Percentiles rank a stretch among this genome's conserved stretches.
Evolutionary conservation across 192 early-diverging fungal species (phyloP).

Genomic region (Coemansia sp.): DNA sequence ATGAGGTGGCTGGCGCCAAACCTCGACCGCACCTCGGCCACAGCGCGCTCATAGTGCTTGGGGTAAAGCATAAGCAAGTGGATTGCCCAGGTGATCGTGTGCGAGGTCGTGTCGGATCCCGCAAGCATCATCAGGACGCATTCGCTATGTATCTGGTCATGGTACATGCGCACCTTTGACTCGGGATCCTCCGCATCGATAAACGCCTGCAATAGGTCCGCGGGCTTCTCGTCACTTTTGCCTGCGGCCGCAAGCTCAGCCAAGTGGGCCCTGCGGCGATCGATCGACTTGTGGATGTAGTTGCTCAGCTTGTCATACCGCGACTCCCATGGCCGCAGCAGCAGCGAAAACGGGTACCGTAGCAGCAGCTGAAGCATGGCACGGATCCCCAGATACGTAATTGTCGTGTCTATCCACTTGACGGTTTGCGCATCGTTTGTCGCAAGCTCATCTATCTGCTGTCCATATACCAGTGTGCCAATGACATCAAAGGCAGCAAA

Average conservation of each 20-base stretch:
- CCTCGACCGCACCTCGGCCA: constrained; percentile 18
- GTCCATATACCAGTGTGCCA: constrained; percentile 32
- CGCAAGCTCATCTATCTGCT: constrained; percentile 23
- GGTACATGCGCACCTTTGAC: constrained; percentile 37
- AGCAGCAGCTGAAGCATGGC: constrained; percentile 32
- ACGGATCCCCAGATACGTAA: constrained; percentile 29
- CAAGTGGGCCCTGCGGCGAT: constrained; percentile 8
- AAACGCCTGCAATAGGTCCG: constrained; percentile 41
- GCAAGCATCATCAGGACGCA: constrained; percentile 42
- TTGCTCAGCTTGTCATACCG: constrained; percentile 20
- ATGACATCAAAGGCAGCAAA: constrained; percentile 40
- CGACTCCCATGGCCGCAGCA: constrained; percentile 22
- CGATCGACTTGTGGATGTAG: constrained; percentile 30
- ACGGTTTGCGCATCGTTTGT: constrained; percentile 18
- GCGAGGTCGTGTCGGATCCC: constrained; percentile 24
- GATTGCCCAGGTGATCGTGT: constrained; percentile 36
- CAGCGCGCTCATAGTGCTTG: constrained; percentile 5
- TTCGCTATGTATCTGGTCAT: constrained; percentile 37
- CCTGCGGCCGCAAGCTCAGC: not conserved
- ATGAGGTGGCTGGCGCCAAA: constrained; percentile 11
- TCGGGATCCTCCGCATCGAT: constrained; percentile 45
- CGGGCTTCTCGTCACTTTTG: constrained; percentile 2
- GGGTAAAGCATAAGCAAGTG: constrained; percentile 32
- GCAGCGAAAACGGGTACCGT: constrained; percentile 12
- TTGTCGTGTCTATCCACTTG: constrained; percentile 31